These are phyloP conservation scores for Rhazya stricta DNA, from an alignment of 257 asterid genomes.

Conservation along the genomic window DNA sequence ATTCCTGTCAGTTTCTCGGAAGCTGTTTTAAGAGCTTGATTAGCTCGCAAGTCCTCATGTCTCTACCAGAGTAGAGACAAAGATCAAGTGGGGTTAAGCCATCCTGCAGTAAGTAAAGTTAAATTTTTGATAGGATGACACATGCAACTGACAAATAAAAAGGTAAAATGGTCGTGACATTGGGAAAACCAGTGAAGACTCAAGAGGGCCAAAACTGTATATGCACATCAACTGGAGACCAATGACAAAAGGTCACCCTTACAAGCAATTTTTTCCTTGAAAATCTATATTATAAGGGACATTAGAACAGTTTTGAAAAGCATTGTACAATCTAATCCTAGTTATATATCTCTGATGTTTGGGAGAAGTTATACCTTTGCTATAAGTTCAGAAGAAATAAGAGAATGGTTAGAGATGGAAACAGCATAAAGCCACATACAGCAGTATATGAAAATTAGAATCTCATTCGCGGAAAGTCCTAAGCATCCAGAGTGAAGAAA, in stretches of 20 bases:
- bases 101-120: conserved; percentile 39
- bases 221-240: not conserved
- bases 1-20: conserved; percentile 21
- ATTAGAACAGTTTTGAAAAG: not conserved
- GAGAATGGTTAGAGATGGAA: not conserved
- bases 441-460: not conserved
- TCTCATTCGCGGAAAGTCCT: not conserved
- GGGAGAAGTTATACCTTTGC: not conserved
- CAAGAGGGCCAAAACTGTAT: not conserved
- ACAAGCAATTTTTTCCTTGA: not conserved
- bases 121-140: not conserved
- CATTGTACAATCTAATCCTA: too few species aligned
- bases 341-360: not conserved
- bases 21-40: conserved; percentile 55
- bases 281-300: not conserved
- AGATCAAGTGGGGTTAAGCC: conserved; percentile 65
- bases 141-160: not conserved
- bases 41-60: conserved; percentile 62
- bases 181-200: too few species aligned
- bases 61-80: conserved; percentile 64
- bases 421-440: not conserved
- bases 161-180: not conserved
- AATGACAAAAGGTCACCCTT: not conserved
- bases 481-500: not conserved
- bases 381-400: not conserved